Evolutionary conservation across 2,329 filamentous ascomycete species (phyloP), one percentile per base, ranked within the genome.

Genomic region (Cordyceps cicadae): DNA sequence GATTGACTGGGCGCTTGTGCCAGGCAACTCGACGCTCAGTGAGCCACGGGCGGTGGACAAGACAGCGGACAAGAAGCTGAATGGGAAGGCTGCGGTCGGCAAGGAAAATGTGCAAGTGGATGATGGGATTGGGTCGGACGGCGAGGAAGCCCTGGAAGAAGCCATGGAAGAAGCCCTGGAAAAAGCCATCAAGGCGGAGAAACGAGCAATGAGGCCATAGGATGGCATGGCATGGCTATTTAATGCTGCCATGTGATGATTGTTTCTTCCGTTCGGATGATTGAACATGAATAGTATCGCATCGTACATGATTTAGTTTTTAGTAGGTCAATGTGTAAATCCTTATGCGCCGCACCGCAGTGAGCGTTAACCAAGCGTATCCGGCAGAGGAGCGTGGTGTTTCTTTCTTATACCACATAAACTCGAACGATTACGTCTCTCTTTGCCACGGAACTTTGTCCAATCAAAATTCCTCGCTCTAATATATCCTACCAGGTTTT

Each of bases 1-100:
- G 68, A 92, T 99, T 67, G 88, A 97, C 72, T 99, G 94, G 93
- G 86, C 88, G 70, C 70, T 87, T 59, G 70, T 68, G 34, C 73
- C 76, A 1, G 74, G 67, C 8, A 67, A 69, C 12, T 70, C 72
- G 2, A 76, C 61, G 55, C 61, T 62, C 50, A 54, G 72, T 58
- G 74, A 71, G 61, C 62, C 67, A 56, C 63, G 66, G 12, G 65
- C 56, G 17, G 68, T 58, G n/a, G 68, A 69, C 50, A 43, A 41
- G 17, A 60, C 46, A 29, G 21, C 62, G 21, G 63, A 52, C 9
- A 55, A 64, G 15, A 54, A 66, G 50, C 21, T 62, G 21, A 62
- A 52, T 11, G 54, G 63, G 14, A 54, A 66, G 49, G 39, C 15
- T 57, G 63, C 15, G 60, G 63, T 15, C 65, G 60, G 54, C 7